Percentiles rank a stretch among this genome's conserved stretches.
Evolutionary conservation across 2,329 filamentous ascomycete genomes (phyloP).

Genomic region (Colletotrichum australisinense): DNA sequence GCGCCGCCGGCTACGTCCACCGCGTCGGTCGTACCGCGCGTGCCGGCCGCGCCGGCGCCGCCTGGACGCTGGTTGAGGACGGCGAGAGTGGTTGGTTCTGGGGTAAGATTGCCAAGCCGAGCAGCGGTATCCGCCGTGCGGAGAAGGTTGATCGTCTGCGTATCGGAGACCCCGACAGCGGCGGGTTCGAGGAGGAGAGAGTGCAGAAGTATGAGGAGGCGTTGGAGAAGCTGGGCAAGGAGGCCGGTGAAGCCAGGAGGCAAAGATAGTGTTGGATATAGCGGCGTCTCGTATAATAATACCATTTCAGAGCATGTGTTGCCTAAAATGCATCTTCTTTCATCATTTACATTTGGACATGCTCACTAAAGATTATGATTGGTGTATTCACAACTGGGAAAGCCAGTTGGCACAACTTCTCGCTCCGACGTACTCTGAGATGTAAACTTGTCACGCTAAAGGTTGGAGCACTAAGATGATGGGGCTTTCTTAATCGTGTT

Average conservation of each 20-base stretch:
- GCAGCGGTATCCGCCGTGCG: slow-evolving; percentile 59
- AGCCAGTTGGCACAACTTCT: too few relatives aligned
- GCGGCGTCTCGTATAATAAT: not conserved
- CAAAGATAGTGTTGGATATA: slow-evolving; percentile 21
- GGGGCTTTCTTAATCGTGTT: not conserved
- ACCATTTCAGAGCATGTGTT: not conserved
- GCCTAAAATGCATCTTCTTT: not conserved
- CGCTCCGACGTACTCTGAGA: too few relatives aligned
- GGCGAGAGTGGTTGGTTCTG: slow-evolving; percentile 93
- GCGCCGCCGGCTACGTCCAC: slow-evolving; percentile 87
- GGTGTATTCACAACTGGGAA: too few relatives aligned
- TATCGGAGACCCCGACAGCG: slow-evolving; percentile 48
- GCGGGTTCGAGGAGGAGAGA: slow-evolving; percentile 59
- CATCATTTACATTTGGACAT: too few relatives aligned
- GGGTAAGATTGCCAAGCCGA: slow-evolving; percentile 76
- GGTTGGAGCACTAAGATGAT: not conserved
- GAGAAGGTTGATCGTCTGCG: slow-evolving; percentile 60
- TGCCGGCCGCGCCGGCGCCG: slow-evolving; percentile 79
- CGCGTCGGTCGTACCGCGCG: slow-evolving; percentile 91
- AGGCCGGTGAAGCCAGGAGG: slow-evolving; percentile 57
- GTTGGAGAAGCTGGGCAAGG: slow-evolving; percentile 70
- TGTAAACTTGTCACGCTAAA: not conserved
- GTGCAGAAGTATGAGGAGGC: slow-evolving; percentile 65
- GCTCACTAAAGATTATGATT: too few relatives aligned
- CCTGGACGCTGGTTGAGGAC: slow-evolving; percentile 88